Conservation (phyloP, 139 green algal genomes). For the Tetratostichococcus sp. region DNA sequence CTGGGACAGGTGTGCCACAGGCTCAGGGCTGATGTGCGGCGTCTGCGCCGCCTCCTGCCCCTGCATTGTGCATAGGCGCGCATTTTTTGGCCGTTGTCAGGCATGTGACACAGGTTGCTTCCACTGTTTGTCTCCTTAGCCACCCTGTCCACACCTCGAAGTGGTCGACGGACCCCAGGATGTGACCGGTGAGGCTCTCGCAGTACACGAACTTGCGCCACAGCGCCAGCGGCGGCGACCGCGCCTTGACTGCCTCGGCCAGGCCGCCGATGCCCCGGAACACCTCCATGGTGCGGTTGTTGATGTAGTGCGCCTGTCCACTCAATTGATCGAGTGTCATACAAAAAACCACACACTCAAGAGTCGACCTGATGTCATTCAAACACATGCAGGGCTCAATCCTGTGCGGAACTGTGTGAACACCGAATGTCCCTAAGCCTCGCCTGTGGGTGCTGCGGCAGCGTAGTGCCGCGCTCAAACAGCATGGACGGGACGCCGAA, state of each 20-base stretch:
- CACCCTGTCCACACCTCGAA: no score
- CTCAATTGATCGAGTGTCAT: no score
- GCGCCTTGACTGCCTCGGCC: constrained; percentile 32
- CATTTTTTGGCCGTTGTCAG: neutral
- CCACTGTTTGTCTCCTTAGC: no score
- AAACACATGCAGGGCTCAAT: no score
- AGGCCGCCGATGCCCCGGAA: constrained; percentile 46
- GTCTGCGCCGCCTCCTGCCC: constrained; percentile 27
- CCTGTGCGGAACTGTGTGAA: no score
- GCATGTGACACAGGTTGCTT: neutral
- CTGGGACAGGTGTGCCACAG: constrained; percentile 81
- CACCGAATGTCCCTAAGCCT: no score
- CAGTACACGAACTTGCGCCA: constrained; percentile 89
- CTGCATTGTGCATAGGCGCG: constrained; percentile 7
- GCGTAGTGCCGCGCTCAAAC: constrained; percentile 42
- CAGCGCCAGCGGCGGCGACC: constrained; percentile 62
- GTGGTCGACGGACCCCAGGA: constrained; percentile 80
- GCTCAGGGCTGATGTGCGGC: constrained; percentile 54
- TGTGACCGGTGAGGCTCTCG: constrained; percentile 35
- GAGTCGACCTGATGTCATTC: no score
- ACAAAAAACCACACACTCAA: no score
- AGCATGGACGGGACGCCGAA: constrained; percentile 59
- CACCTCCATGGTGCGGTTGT: constrained; percentile 75
- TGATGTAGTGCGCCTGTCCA: constrained; percentile 80
- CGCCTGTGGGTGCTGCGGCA: constrained; percentile 48